Evolutionary conservation across 1,139 yeast genomes (phyloP).

Genomic region (Pichiaceae sp.): DNA sequence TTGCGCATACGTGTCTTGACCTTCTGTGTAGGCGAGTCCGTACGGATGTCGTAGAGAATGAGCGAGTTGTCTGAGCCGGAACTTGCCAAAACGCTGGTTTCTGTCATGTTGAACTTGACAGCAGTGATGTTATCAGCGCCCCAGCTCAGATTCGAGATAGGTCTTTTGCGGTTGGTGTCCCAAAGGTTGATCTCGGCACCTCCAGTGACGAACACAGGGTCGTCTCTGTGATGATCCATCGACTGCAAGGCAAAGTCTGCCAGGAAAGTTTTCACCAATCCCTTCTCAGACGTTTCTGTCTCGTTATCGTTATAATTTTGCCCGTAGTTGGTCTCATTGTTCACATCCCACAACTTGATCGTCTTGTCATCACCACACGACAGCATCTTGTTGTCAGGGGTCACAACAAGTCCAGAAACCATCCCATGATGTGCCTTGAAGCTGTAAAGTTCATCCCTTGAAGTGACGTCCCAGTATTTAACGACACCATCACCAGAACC

Average conservation of each 20-base stretch:
- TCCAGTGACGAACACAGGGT: slow-evolving; percentile 78
- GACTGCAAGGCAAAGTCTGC: slow-evolving; percentile 84
- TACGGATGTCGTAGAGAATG: slow-evolving; percentile 83
- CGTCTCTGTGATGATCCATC: slow-evolving; percentile 76
- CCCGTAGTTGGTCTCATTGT: slow-evolving; percentile 29
- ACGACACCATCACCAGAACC: slow-evolving; percentile 95
- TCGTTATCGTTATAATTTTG: slow-evolving; percentile 16
- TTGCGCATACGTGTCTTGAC: slow-evolving; percentile 77
- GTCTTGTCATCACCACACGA: slow-evolving; percentile 92
- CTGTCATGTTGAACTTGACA: slow-evolving; percentile 85
- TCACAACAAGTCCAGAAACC: slow-evolving; percentile 80
- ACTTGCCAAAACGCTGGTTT: slow-evolving; percentile 81
- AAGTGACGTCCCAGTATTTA: slow-evolving; percentile 83
- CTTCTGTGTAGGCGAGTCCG: slow-evolving; percentile 90
- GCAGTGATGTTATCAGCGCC: slow-evolving; percentile 86
- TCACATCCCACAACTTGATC: slow-evolving; percentile 73
- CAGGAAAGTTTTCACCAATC: slow-evolving; percentile 64
- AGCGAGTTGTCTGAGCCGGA: slow-evolving; percentile 90
- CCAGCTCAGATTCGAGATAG: slow-evolving; percentile 78
- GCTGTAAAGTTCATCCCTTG: slow-evolving; percentile 65
- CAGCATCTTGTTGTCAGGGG: slow-evolving; percentile 57
- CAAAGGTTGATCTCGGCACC: slow-evolving; percentile 85
- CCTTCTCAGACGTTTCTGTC: slow-evolving; percentile 24
- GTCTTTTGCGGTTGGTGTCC: slow-evolving; percentile 77
- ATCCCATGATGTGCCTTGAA: slow-evolving; percentile 88